Evolutionary conservation across 805 yeast genomes (phyloP).

Genomic region (Cyberlindnera veronae): DNA sequence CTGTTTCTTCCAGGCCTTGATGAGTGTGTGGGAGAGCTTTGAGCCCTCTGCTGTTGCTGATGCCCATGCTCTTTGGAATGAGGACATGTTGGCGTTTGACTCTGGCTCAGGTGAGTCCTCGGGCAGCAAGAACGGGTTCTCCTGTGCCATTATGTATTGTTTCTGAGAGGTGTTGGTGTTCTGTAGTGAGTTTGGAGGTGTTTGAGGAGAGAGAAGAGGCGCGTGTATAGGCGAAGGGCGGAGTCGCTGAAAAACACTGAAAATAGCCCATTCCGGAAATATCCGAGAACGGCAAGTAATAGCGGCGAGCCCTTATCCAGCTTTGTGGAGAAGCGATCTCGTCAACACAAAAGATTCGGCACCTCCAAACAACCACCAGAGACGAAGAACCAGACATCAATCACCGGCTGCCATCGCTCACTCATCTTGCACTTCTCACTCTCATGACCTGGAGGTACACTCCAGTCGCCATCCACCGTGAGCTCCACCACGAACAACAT

Average conservation of each 20-base stretch:
- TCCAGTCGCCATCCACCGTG: conserved; percentile 27
- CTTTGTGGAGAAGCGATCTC: not conserved
- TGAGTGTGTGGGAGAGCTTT: conserved; percentile 1
- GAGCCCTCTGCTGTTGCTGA: conserved; percentile 4
- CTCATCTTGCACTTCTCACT: not conserved
- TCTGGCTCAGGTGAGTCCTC: conserved; percentile 1
- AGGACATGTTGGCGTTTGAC: no score
- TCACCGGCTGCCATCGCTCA: no score
- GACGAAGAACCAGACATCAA: no score
- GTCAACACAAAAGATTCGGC: not conserved
- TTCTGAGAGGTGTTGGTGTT: no score
- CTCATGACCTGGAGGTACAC: conserved; percentile 21
- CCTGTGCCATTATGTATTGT: conserved; percentile 12
- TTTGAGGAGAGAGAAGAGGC: no score
- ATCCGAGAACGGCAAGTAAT: not conserved
- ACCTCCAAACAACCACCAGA: no score
- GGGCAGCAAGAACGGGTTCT: conserved; percentile 5
- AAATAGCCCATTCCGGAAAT: not conserved
- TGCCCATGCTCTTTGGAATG: not conserved
- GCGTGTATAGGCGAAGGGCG: no score
- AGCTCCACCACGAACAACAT: conserved; percentile 4
- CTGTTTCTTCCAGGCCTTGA: conserved; percentile 15
- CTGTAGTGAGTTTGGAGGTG: no score
- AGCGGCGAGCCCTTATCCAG: not conserved
- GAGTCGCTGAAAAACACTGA: not conserved